phyloP scores from a whole-genome alignment of 1,284 basidiomycete genomes.

The Puccinia triticina region DNA sequence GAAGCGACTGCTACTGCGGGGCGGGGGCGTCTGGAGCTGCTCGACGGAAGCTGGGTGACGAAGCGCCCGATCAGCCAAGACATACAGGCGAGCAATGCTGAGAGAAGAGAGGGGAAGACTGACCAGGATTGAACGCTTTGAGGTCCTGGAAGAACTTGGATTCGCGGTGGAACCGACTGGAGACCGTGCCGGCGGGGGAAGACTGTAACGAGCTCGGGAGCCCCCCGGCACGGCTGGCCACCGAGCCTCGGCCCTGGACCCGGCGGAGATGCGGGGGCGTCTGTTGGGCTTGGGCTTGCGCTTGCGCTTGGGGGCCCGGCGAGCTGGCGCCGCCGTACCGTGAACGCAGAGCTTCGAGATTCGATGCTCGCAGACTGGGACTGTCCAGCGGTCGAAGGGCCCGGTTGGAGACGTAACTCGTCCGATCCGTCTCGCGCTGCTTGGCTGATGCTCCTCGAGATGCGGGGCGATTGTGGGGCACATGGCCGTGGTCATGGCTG shows the following conservation, averaged over 20 bases:
- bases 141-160: conserved; percentile 39
- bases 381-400: conserved; percentile 28
- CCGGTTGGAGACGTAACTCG: conserved; percentile 14
- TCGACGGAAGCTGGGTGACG: conserved; percentile 37
- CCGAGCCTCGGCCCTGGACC: conserved; percentile 10
- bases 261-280: conserved; percentile 4
- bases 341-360: conserved; percentile 33
- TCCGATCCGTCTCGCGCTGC: neutral
- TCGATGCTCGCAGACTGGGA: conserved; percentile 43
- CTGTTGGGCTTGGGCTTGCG: conserved; percentile 22
- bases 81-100: no score
- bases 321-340: conserved; percentile 43
- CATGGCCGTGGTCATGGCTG: conserved; percentile 12
- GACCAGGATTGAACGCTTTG: conserved; percentile 35
- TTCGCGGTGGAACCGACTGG: conserved; percentile 32
- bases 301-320: conserved; percentile 45
- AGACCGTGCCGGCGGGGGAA: conserved; percentile 35
- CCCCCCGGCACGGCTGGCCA: neutral
- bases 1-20: conserved; percentile 21
- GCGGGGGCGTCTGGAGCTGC: conserved; percentile 39
- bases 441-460: conserved; percentile 16
- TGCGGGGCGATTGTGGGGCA: conserved; percentile 6
- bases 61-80: no score
- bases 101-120: no score
- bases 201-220: conserved; percentile 16